Evolutionary conservation across 768 basidiomycete genomes (phyloP).

Genomic region (Butyriboletus loyo): DNA sequence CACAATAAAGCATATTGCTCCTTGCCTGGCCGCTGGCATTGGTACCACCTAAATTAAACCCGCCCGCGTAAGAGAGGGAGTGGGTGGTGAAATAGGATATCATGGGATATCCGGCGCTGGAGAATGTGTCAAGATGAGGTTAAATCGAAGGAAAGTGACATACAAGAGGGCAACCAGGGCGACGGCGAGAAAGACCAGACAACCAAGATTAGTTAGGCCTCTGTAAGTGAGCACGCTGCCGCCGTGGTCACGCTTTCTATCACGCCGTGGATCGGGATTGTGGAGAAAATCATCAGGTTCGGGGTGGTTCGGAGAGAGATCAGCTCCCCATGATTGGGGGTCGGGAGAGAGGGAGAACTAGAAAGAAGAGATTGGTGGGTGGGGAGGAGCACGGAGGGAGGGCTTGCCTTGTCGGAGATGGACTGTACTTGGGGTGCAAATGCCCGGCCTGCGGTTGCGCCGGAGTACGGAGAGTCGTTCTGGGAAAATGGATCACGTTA

Average conservation of each 20-base stretch:
- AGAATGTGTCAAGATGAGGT: neutral
- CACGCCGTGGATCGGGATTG: conserved; percentile 66
- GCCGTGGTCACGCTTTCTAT: conserved; percentile 49
- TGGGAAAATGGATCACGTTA: conserved; percentile 6
- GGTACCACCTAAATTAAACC: conserved; percentile 74
- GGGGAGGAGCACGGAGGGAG: neutral
- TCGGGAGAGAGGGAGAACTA: conserved; percentile 76
- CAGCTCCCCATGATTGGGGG: conserved; percentile 69
- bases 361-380: neutral
- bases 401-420: conserved; percentile 56
- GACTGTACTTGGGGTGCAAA: conserved; percentile 35
- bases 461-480: conserved; percentile 42
- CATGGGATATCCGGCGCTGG: conserved; percentile 62
- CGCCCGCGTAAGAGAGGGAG: conserved; percentile 48
- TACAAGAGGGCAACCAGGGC: conserved; percentile 62
- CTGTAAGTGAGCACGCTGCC: conserved; percentile 64
- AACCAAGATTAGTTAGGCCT: conserved; percentile 72
- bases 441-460: conserved; percentile 32
- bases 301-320: conserved; percentile 51
- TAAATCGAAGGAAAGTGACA: conserved; percentile 17
- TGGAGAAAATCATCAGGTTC: conserved; percentile 74
- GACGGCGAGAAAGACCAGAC: conserved; percentile 52
- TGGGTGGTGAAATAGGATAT: conserved; percentile 53
- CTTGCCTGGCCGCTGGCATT: conserved; percentile 70
- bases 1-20: neutral